phyloP scores from a whole-genome alignment of 2,329 filamentous ascomycete genomes.

The Ophiosphaerella narmari region DNA sequence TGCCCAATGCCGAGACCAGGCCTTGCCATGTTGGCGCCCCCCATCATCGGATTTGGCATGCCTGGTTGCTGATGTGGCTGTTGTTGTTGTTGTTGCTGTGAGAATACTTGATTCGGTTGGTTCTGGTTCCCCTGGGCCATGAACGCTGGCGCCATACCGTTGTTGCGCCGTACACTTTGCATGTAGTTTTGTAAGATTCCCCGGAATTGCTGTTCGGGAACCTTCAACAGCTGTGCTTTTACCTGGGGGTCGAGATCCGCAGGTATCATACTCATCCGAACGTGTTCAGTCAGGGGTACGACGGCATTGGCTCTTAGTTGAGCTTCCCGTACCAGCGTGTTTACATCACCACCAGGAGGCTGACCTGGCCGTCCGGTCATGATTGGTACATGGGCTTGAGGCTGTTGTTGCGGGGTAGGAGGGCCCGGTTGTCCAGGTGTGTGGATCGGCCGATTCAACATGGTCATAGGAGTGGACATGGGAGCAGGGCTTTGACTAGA shows the following conservation, averaged over 20 bases:
- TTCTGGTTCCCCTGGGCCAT: conserved; percentile 24
- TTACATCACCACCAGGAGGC: conserved; percentile 24
- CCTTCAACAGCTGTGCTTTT: conserved; percentile 40
- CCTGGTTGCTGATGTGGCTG: conserved; percentile 21
- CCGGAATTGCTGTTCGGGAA: conserved; percentile 43
- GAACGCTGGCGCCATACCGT: conserved; percentile 23
- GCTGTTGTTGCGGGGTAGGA: conserved; percentile 42
- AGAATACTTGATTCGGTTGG: conserved; percentile 39
- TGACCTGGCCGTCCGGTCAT: conserved; percentile 41
- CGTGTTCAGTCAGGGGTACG: conserved; percentile 35
- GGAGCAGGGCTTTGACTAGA: conserved; percentile 49
- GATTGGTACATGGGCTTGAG: conserved; percentile 40
- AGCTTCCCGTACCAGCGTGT: conserved; percentile 40
- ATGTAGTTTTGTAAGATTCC: conserved; percentile 32
- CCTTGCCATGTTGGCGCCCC: conserved; percentile 25
- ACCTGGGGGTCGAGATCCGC: conserved; percentile 31
- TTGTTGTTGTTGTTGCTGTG: conserved; percentile 15
- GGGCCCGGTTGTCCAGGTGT: conserved; percentile 50
- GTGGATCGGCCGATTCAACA: conserved; percentile 54
- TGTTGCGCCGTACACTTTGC: conserved; percentile 24
- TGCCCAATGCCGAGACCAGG: conserved; percentile 37
- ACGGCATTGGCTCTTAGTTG: conserved; percentile 41
- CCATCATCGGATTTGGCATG: conserved; percentile 35
- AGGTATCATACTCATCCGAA: conserved; percentile 41
- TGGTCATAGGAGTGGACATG: conserved; percentile 55